Percentiles rank a stretch among this genome's conserved stretches.
phyloP scores from a whole-genome alignment of 1,139 yeast species.

The Sugiyamaella sp. region DNA sequence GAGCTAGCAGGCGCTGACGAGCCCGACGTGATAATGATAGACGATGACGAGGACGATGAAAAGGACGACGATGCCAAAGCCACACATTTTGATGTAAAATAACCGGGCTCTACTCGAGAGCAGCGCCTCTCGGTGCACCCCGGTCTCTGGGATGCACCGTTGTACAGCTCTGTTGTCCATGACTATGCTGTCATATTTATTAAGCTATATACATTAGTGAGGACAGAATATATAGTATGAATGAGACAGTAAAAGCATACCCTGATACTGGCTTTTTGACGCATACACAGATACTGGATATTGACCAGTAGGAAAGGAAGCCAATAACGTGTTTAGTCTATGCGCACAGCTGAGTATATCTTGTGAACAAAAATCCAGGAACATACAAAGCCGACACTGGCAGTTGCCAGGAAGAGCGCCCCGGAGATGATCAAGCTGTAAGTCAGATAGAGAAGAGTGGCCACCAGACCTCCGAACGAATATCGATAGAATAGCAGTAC shows the following conservation, averaged over 20 bases:
- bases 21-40: slow-evolving; percentile 20
- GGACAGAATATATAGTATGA: too few relatives aligned
- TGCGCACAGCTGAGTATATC: slow-evolving; percentile 82
- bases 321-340: slow-evolving; percentile 58
- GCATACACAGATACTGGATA: too few relatives aligned
- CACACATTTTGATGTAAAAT: slow-evolving; percentile 18
- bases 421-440: slow-evolving; percentile 43
- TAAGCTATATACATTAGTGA: too few relatives aligned
- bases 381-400: slow-evolving; percentile 81
- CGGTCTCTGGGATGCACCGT: too few relatives aligned
- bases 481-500: slow-evolving; percentile 51
- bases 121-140: too few relatives aligned
- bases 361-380: slow-evolving; percentile 72
- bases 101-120: too few relatives aligned
- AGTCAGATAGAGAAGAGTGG: slow-evolving; percentile 2
- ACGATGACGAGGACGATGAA: slow-evolving; percentile 25
- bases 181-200: too few relatives aligned
- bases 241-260: too few relatives aligned
- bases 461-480: slow-evolving; percentile 52
- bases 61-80: slow-evolving; percentile 23
- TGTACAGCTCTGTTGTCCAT: too few relatives aligned
- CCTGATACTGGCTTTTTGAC: too few relatives aligned
- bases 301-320: not conserved
- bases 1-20: slow-evolving; percentile 27
- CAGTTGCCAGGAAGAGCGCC: slow-evolving; percentile 78